Base-by-base conservation (phyloP, 148 eudicot genomes). In the Fagopyrum esculentum region DNA sequence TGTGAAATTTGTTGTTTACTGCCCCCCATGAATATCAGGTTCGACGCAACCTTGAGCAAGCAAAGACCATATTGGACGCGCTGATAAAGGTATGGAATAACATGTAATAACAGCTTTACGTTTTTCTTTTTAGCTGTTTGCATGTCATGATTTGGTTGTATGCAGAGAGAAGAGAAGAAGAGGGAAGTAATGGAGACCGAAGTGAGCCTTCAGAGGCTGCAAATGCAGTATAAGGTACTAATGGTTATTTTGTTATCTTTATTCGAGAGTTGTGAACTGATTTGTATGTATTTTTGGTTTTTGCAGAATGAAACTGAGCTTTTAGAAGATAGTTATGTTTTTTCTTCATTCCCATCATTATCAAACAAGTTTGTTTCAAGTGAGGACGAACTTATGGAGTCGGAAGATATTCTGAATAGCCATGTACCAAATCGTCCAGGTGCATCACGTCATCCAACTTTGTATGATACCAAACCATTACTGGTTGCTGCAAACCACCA, bases 111-210 rank as follows among this genome's bases (percentile, higher is more conserved):
- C 12, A 71, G 30, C 13, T 76, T 47, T 35, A 16, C 55, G 22
- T 77, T 0, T 43, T 29, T 60, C 45, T 77, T 40, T 66, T 16
- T 66, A 48, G 56, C 1, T 48, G 45, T 45, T 26, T 30, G 45
- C 54, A 22, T 48, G 61, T 61, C 3, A 51, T 59, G 35, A 56
- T 45, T 52, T 69, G 40, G 51, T 70, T 76, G 49, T 74, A 5
- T 87, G 82, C 85, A 95, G 99, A 89, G 99, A 79, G 99, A 95
- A 78, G 99, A 92, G 89, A 92, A 92, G 75, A 95, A 95, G 80
- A 84, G 97, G 82, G 99, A 95, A 48, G 92, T 95, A 70, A 83
- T 89, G 83, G 94, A 92, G 79, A 92, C 86, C 71, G 99, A 95
- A 83, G 92, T 92, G 73, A 85, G 84, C 82, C 97, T 95, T 72